A percentile compares a stretch with the other conserved stretches of the same genome.
Conservation (phyloP, 495 filamentous ascomycete genomes). For the Evernia prunastri region DNA sequence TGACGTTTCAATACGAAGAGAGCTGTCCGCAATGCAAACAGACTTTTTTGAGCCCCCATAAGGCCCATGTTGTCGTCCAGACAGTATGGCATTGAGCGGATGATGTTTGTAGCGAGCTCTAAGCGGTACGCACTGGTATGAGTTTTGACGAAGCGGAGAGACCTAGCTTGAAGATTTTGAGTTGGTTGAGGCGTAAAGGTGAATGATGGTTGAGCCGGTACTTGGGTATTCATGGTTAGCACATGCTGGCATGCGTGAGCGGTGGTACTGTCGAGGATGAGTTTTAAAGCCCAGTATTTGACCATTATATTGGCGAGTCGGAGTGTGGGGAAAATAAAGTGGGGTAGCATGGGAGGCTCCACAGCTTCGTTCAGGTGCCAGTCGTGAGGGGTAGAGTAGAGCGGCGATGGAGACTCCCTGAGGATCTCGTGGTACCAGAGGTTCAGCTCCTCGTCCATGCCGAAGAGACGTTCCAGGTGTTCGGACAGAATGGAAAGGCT, state of each 20-base stretch:
- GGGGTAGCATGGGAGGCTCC: background rate
- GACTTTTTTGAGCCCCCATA: constrained; percentile 15
- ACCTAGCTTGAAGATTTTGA: background rate
- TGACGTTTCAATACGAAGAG: constrained; percentile 10
- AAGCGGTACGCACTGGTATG: constrained; percentile 5
- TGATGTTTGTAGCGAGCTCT: constrained; percentile 20
- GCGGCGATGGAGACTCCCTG: constrained; percentile 7
- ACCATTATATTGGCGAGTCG: constrained; percentile 1
- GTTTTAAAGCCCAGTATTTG: background rate
- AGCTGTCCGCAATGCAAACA: constrained; percentile 20
- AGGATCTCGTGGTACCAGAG: constrained; percentile 3
- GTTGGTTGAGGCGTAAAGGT: too few species aligned
- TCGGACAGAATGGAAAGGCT: background rate
- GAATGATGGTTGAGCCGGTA: background rate
- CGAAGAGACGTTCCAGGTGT: background rate
- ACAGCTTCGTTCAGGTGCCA: background rate
- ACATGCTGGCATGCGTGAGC: constrained; percentile 1
- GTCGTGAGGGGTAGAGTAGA: background rate
- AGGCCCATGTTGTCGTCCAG: constrained; percentile 21
- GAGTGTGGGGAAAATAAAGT: constrained; percentile 2
- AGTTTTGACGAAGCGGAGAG: background rate
- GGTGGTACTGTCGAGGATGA: constrained; percentile 1
- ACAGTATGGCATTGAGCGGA: constrained; percentile 21
- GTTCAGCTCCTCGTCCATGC: background rate
- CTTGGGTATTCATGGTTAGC: background rate